phyloP scores from a whole-genome alignment of 2,329 filamentous ascomycete genomes.

The Talaromyces sp. region DNA sequence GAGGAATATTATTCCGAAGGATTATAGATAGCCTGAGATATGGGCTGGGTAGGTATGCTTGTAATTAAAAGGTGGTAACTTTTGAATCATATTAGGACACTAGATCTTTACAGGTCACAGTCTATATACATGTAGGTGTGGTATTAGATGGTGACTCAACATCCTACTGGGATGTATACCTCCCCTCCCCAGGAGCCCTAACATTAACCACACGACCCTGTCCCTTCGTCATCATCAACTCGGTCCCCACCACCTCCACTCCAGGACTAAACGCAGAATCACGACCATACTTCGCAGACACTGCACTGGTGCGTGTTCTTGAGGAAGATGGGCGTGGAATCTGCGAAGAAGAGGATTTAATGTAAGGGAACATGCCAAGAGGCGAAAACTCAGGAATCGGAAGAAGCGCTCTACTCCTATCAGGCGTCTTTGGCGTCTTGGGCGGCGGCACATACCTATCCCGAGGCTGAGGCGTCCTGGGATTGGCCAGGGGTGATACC shows the following conservation, averaged over 20 bases:
- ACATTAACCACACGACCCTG: neutral
- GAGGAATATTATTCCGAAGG: constrained; percentile 20
- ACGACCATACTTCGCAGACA: neutral
- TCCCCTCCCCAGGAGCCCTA: neutral
- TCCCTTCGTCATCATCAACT: neutral
- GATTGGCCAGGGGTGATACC: neutral
- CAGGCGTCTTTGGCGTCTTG: neutral
- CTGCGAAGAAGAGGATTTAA: neutral
- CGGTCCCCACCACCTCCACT: neutral
- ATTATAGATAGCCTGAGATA: constrained; percentile 9
- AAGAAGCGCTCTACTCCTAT: neutral
- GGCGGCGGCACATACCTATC: neutral
- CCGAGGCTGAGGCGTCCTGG: neutral
- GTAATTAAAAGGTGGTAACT: neutral
- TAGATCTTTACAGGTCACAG: neutral
- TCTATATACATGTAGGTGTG: neutral
- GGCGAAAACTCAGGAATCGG: neutral
- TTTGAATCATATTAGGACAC: too few species aligned
- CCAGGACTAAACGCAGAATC: neutral
- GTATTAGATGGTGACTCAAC: too few species aligned
- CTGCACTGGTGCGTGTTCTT: neutral
- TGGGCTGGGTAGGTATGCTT: neutral
- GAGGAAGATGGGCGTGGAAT: neutral
- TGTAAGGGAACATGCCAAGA: too few species aligned
- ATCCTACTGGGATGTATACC: neutral